Conservation (phyloP, 1,139 yeast species). For the Debaryomycetaceae sp. region DNA sequence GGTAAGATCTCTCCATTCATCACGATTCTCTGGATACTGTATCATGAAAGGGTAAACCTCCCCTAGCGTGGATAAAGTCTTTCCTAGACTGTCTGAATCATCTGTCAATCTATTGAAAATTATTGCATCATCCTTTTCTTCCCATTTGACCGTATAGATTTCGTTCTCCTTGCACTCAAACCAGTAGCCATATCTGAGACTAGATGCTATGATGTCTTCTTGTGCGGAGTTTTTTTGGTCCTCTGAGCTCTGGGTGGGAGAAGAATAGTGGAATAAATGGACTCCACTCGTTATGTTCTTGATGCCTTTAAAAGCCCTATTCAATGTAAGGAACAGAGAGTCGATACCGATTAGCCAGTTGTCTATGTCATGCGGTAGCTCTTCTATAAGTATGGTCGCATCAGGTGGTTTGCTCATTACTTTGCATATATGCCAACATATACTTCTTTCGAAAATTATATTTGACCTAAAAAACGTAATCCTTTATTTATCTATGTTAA, state of each 20-base stretch:
- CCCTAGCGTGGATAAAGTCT: conserved; percentile 14
- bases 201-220: conserved; percentile 3
- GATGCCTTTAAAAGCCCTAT: conserved; percentile 20
- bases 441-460: too few species aligned
- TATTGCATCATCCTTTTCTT: conserved; percentile 2
- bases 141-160: conserved; percentile 14
- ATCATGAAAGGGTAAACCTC: conserved; percentile 19
- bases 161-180: conserved; percentile 18
- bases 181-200: conserved; percentile 28
- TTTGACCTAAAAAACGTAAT: too few species aligned
- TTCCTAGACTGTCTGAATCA: conserved; percentile 3
- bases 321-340: conserved; percentile 23
- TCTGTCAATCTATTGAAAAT: conserved; percentile 1
- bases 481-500: conserved; percentile 2
- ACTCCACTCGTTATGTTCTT: conserved; percentile 24
- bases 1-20: conserved; percentile 15
- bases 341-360: conserved; percentile 28
- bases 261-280: conserved; percentile 27
- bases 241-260: conserved; percentile 10
- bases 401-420: conserved; percentile 20
- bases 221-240: conserved; percentile 1
- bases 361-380: conserved; percentile 13
- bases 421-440: too few species aligned
- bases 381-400: conserved; percentile 17
- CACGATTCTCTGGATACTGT: conserved; percentile 18